Evolutionary conservation across 139 green algal genomes (phyloP).

Genomic region (Bryopsis sp.): DNA sequence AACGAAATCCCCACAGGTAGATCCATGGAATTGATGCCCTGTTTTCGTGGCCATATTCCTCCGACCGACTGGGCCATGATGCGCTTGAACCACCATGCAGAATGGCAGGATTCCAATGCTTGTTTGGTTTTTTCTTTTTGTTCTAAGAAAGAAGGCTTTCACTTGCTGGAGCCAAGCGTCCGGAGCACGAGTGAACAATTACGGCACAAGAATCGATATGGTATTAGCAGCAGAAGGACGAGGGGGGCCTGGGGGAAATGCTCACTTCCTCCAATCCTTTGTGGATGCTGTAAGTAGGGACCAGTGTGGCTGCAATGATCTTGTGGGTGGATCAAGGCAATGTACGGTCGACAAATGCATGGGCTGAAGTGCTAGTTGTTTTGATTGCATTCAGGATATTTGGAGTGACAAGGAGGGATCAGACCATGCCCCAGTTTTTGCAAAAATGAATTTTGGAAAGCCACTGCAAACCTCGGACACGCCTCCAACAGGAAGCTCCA

Average conservation of each 20-base stretch:
- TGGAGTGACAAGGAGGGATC: constrained; percentile 39
- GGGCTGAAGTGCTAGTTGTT: background rate
- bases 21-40: background rate
- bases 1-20: background rate
- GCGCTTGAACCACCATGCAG: no score
- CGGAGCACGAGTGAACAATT: constrained; percentile 64
- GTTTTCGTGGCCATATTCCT: background rate
- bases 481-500: constrained; percentile 1
- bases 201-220: constrained; percentile 69
- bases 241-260: no score
- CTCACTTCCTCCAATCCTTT: constrained; percentile 7
- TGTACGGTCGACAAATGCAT: background rate
- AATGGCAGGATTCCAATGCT: no score
- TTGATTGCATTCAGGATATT: constrained; percentile 37
- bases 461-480: background rate
- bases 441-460: constrained; percentile 20
- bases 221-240: constrained; percentile 35
- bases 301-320: background rate
- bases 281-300: background rate
- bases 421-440: constrained; percentile 63
- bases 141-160: constrained; percentile 41
- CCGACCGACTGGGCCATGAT: no score
- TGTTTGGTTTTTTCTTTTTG: no score
- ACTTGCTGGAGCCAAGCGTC: constrained; percentile 66
- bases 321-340: background rate